phyloP scores from a whole-genome alignment of 805 yeast genomes.

The Yueomyces sp. region DNA sequence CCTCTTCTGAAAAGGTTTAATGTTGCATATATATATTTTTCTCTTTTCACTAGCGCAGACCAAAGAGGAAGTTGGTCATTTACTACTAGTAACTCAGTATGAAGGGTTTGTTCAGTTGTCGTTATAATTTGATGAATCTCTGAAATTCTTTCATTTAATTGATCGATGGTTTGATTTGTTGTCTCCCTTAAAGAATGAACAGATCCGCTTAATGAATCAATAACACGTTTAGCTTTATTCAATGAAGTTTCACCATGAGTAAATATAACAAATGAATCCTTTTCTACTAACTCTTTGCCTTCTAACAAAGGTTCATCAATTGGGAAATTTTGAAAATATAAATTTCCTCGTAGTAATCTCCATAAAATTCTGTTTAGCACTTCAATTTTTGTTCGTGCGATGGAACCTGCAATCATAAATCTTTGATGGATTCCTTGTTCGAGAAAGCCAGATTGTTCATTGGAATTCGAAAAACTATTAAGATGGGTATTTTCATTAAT shows the following conservation, averaged over 20 bases:
- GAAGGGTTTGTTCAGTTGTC: conserved; percentile 54
- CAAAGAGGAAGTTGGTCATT: conserved; percentile 65
- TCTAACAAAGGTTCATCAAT: conserved; percentile 60
- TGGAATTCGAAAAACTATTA: conserved; percentile 1
- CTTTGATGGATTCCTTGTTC: conserved; percentile 26
- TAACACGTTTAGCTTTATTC: conserved; percentile 62
- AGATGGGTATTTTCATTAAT: conserved; percentile 3
- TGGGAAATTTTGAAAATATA: conserved; percentile 63
- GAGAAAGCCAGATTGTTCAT: conserved; percentile 25
- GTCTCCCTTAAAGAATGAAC: conserved; percentile 34
- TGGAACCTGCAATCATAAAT: conserved; percentile 54
- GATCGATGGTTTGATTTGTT: conserved; percentile 25
- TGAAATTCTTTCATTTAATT: conserved; percentile 33
- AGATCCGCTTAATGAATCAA: conserved; percentile 82
- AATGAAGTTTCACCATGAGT: conserved; percentile 77
- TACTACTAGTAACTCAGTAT: conserved; percentile 65
- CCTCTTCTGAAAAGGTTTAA: conserved; percentile 70
- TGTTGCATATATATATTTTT: conserved; percentile 68
- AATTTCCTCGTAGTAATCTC: conserved; percentile 88
- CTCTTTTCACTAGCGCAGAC: conserved; percentile 58
- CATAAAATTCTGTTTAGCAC: conserved; percentile 73
- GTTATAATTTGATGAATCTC: conserved; percentile 49
- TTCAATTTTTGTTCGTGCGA: conserved; percentile 54
- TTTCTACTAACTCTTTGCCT: conserved; percentile 35
- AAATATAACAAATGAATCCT: conserved; percentile 76